Base-by-base conservation (phyloP, 2,329 filamentous ascomycete species). In the Xylariales sp. region DNA sequence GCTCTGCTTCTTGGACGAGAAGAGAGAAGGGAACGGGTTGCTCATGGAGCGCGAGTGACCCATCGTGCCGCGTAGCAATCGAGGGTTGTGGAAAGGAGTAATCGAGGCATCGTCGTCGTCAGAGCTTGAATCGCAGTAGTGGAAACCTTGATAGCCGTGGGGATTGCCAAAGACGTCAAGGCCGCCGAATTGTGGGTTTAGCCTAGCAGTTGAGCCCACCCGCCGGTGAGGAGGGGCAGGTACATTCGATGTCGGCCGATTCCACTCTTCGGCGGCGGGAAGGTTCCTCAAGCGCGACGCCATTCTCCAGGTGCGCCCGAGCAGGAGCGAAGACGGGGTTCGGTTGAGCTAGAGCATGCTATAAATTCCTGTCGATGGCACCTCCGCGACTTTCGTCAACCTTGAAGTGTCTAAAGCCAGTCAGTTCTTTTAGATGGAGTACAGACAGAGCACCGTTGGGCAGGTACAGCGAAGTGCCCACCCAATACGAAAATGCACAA, bases 1-100 rank as follows among this genome's bases (percentile, higher is more conserved):
- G 51, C 71, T 73, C 61, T 76, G 81, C 54, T 78, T 81, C 45
- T 66, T 72, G 44, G 65, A 63, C 21, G 75, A 71, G 54, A 90
- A 87, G 21, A 89, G 62, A 14, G 79, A 81, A 6, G 85, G 83
- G 47, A 91, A 85, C 10, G 87, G 86, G 53, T 91, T 83, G 69
- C 87, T 93, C 66, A 85, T 77, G 39, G 87, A 90, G 38, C 85
- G 79, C 19, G 66, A 63, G 59, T 83, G 78, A 30, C n/a, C n/a
- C n/a, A n/a, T n/a, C n/a, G n/a, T n/a, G n/a, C n/a, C n/a, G n/a
- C n/a, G n/a, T n/a, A n/a, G n/a, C n/a, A n/a, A n/a, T n/a, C n/a
- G n/a, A n/a, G n/a, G n/a, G n/a, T n/a, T n/a, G n/a, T n/a, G n/a
- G n/a, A n/a, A n/a, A n/a, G n/a, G n/a, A n/a, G n/a, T n/a, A n/a